Evolutionary conservation across 805 yeast species (phyloP), one percentile per base, ranked within the genome.

Genomic region (Komagataella mondaviorum): DNA sequence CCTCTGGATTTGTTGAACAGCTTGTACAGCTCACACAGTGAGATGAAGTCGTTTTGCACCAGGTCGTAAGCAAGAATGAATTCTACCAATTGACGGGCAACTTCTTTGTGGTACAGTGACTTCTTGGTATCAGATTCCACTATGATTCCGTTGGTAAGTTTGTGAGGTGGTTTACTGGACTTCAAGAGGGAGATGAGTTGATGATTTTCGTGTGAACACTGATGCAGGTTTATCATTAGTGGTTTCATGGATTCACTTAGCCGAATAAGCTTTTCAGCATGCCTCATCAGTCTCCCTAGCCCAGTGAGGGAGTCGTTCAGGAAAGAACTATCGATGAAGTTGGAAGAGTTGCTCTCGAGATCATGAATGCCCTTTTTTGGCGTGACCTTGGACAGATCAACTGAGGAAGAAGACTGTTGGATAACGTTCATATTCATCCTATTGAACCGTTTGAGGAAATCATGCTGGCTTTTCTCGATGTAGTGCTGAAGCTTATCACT

Each of bases 41-140:
- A 72, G 12, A 85, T 69, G 17, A 81, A 68, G 2, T 85, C 87
- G 47, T 83, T 82, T 45, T 68, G 71, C 52, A 81, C 57, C 22
- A 81, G 58, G 59, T 67, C 61, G 54, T 68, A 60, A 55, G 65
- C 63, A 7, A 70, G 66, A 7, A 86, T 68, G 63, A 80, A 89
- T 57, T 86, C 96, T 45, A 88, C 81, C 2, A 91, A 61, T 59
- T 88, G 90, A 51, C 96, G 73, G 0, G 96, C 78, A 16, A 88
- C 67, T 59, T 88, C 96, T 53, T 80, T 78, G 24, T 76, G 51
- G 54, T 66, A 68, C 10, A 64, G 48, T 7, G 49, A 49, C 5
- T 55, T 54, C 7, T 45, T 43, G 1, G 22, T 18, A 5, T 52
- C 48, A 1, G 47, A 22, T 36, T 57, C 60, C 1, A 63, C 56